Percentiles rank a stretch among this genome's conserved stretches.
phyloP scores from a whole-genome alignment of 73 alveolate genomes.

The Breviolum minutum region DNA sequence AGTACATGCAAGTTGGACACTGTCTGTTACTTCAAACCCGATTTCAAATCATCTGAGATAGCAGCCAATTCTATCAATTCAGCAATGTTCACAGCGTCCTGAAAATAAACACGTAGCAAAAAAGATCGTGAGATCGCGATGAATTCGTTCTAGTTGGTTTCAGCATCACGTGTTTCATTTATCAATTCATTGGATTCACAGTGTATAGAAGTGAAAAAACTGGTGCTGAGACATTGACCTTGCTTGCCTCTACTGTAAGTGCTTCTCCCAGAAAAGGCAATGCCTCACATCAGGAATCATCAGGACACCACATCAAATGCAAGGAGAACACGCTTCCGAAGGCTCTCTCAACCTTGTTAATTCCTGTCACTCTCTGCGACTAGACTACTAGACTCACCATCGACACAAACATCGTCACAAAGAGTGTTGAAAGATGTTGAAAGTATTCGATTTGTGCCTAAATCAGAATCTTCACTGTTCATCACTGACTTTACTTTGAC shows the following conservation, averaged over 20 bases:
- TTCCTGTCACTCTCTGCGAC: too few relatives aligned
- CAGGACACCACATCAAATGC: too few relatives aligned
- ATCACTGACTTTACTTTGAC: too few relatives aligned
- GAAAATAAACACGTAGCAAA: neutral
- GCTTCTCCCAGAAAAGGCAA: slow-evolving; percentile 94
- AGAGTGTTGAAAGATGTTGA: too few relatives aligned
- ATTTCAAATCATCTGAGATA: neutral
- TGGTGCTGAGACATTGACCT: neutral
- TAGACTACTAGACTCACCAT: too few relatives aligned
- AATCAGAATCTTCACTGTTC: too few relatives aligned
- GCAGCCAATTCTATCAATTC: slow-evolving; percentile 78
- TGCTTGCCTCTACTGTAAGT: slow-evolving; percentile 78
- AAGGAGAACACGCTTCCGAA: too few relatives aligned
- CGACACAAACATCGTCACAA: too few relatives aligned
- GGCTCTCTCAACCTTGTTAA: too few relatives aligned
- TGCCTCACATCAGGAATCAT: slow-evolving; percentile 18
- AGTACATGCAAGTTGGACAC: neutral
- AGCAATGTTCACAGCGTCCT: slow-evolving; percentile 72
- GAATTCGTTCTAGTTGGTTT: too few relatives aligned
- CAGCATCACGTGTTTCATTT: too few relatives aligned
- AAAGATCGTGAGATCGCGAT: neutral
- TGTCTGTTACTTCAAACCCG: neutral
- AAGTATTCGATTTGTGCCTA: too few relatives aligned
- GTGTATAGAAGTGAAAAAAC: neutral
- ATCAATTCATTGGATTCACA: neutral